Conservation (phyloP, 1,284 basidiomycete species). For the Malassezia psittaci region DNA sequence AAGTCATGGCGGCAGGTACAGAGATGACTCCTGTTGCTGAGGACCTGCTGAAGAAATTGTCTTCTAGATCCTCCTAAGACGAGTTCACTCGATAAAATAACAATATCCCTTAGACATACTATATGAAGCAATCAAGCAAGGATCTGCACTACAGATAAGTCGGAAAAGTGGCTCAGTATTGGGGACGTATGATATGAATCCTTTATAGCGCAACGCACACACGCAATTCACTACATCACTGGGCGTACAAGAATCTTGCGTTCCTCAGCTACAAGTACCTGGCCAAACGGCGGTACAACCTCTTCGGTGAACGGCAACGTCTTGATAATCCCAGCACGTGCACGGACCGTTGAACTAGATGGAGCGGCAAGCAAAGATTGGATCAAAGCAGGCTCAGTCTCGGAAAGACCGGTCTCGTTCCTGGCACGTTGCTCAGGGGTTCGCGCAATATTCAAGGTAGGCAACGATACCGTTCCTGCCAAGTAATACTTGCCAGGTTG, state of each 20-base stretch:
- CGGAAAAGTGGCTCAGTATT: neutral
- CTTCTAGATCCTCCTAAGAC: neutral
- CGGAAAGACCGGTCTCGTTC: slow-evolving; percentile 21
- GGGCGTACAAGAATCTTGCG: slow-evolving; percentile 17
- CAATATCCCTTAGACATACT: too few species aligned
- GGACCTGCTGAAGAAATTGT: slow-evolving; percentile 36
- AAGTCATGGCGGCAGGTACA: slow-evolving; percentile 39
- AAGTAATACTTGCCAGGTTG: slow-evolving; percentile 19
- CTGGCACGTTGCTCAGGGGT: slow-evolving; percentile 21
- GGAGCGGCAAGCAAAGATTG: slow-evolving; percentile 15
- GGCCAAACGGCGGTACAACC: slow-evolving; percentile 10
- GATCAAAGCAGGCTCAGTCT: slow-evolving; percentile 19
- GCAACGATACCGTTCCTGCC: slow-evolving; percentile 16
- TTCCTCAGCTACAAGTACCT: slow-evolving; percentile 16
- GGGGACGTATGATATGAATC: too few species aligned
- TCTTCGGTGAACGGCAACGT: slow-evolving; percentile 4
- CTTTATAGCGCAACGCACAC: neutral
- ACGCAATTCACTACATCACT: slow-evolving; percentile 8
- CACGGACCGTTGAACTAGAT: slow-evolving; percentile 13
- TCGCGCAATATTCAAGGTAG: slow-evolving; percentile 22
- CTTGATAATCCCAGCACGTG: slow-evolving; percentile 18
- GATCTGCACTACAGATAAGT: too few species aligned
- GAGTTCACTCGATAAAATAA: too few species aligned
- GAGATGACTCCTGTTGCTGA: slow-evolving; percentile 40
- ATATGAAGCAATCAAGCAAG: too few species aligned